Conservation (phyloP, 305 asterid genomes). For the Fraxinus platypoda region DNA sequence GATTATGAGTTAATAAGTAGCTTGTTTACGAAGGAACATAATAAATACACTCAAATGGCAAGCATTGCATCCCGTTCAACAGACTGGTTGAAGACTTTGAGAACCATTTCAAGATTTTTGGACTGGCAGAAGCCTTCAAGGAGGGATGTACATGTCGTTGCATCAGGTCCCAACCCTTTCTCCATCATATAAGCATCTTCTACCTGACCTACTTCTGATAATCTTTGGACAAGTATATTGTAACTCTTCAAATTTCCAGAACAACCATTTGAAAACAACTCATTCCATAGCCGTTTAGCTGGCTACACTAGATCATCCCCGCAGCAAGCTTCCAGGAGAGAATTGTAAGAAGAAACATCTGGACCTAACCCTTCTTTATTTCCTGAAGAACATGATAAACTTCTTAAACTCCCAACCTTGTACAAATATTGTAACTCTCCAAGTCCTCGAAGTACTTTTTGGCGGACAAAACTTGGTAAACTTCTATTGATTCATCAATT, state of each 20-base stretch:
- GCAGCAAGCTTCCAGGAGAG: slow-evolving; percentile 77
- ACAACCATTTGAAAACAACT: slow-evolving; percentile 82
- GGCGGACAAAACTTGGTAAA: slow-evolving; percentile 46
- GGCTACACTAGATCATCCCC: slow-evolving; percentile 73
- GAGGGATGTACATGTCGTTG: slow-evolving; percentile 43
- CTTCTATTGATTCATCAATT: slow-evolving; percentile 50
- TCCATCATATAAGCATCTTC: slow-evolving; percentile 74
- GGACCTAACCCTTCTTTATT: slow-evolving; percentile 70
- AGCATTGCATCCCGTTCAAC: slow-evolving; percentile 47
- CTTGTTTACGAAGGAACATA: slow-evolving; percentile 59
- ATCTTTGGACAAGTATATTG: slow-evolving; percentile 48
- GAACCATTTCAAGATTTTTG: slow-evolving; percentile 48
- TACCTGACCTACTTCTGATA: slow-evolving; percentile 52
- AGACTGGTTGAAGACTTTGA: slow-evolving; percentile 44
- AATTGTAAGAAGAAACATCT: slow-evolving; percentile 61
- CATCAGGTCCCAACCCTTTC: slow-evolving; percentile 59
- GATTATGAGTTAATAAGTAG: slow-evolving; percentile 26
- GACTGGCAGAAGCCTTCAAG: slow-evolving; percentile 59
- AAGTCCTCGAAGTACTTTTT: slow-evolving; percentile 49
- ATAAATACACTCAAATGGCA: slow-evolving; percentile 41
- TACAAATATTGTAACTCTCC: slow-evolving; percentile 66
- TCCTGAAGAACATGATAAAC: slow-evolving; percentile 65
- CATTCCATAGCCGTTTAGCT: slow-evolving; percentile 84
- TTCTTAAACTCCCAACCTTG: slow-evolving; percentile 60
- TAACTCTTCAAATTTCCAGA: slow-evolving; percentile 59